phyloP scores from a whole-genome alignment of 495 filamentous ascomycete genomes.

The Barbatosphaeria neglecta region DNA sequence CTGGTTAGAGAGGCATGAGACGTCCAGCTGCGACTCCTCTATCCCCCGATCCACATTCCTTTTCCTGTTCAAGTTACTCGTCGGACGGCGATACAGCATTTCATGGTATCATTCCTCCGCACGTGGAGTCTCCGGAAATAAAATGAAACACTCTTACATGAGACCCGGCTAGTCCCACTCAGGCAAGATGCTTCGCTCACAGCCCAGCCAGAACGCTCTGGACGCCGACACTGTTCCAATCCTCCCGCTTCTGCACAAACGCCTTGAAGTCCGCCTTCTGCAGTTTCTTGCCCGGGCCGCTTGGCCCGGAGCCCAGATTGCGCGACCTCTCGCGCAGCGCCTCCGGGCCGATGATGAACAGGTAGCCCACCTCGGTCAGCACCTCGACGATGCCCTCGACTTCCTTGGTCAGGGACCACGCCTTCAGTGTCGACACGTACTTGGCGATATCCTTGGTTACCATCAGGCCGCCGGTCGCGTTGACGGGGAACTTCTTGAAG shows the following conservation, averaged over 20 bases:
- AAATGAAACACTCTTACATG: too few species aligned
- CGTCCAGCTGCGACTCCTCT: too few species aligned
- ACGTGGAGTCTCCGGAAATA: too few species aligned
- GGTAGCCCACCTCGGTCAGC: conserved; percentile 82
- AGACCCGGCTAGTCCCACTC: not conserved
- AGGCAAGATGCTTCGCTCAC: conserved; percentile 8
- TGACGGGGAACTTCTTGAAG: conserved; percentile 86
- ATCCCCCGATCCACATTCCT: too few species aligned
- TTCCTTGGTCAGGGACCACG: conserved; percentile 64
- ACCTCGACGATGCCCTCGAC: conserved; percentile 66
- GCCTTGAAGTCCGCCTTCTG: conserved; percentile 66
- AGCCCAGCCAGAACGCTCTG: conserved; percentile 58
- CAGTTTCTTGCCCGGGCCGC: conserved; percentile 33
- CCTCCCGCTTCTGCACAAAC: conserved; percentile 73
- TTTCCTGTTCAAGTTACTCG: too few species aligned
- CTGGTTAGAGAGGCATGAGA: too few species aligned
- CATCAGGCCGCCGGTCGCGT: conserved; percentile 83
- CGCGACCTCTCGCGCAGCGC: conserved; percentile 63
- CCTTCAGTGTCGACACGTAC: conserved; percentile 71
- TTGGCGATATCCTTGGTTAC: conserved; percentile 91
- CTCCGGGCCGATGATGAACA: conserved; percentile 91
- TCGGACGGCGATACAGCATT: too few species aligned
- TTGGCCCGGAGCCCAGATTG: conserved; percentile 42
- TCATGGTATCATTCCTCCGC: too few species aligned
- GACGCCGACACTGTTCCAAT: conserved; percentile 66